phyloP scores from a whole-genome alignment of 1,284 basidiomycete genomes.

The Melampsora americana region DNA sequence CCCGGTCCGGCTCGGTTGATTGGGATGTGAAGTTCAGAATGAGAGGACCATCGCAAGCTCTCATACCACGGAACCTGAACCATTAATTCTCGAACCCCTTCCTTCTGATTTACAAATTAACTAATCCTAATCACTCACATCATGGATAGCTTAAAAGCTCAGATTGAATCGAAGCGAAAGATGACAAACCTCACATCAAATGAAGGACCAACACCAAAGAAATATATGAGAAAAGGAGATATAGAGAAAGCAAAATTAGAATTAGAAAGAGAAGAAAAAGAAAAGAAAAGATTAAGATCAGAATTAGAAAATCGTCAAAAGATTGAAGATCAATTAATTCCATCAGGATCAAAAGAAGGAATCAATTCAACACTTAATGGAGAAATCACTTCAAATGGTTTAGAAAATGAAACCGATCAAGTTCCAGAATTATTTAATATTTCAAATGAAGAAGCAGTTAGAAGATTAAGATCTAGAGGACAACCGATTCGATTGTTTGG shows the following conservation, averaged over 20 bases:
- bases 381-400: neutral
- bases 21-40: too few relatives aligned
- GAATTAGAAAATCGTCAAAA: neutral
- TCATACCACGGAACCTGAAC: too few relatives aligned
- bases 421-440: slow-evolving; percentile 72
- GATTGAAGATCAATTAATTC: slow-evolving; percentile 27
- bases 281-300: slow-evolving; percentile 60
- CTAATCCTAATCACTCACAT: slow-evolving; percentile 45
- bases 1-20: too few relatives aligned
- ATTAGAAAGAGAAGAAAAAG: slow-evolving; percentile 64
- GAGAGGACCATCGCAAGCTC: too few relatives aligned
- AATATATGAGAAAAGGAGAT: slow-evolving; percentile 84
- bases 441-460: slow-evolving; percentile 84
- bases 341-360: slow-evolving; percentile 32
- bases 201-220: slow-evolving; percentile 60
- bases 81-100: too few relatives aligned
- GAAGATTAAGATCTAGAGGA: slow-evolving; percentile 80
- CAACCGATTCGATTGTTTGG: slow-evolving; percentile 94
- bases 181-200: neutral
- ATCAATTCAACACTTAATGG: slow-evolving; percentile 5
- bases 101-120: too few relatives aligned
- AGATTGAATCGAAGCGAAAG: slow-evolving; percentile 34
- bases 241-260: slow-evolving; percentile 50
- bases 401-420: slow-evolving; percentile 13
- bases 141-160: slow-evolving; percentile 33